phyloP scores from a whole-genome alignment of 768 basidiomycete species.

The Coprinopsis cinerea region DNA sequence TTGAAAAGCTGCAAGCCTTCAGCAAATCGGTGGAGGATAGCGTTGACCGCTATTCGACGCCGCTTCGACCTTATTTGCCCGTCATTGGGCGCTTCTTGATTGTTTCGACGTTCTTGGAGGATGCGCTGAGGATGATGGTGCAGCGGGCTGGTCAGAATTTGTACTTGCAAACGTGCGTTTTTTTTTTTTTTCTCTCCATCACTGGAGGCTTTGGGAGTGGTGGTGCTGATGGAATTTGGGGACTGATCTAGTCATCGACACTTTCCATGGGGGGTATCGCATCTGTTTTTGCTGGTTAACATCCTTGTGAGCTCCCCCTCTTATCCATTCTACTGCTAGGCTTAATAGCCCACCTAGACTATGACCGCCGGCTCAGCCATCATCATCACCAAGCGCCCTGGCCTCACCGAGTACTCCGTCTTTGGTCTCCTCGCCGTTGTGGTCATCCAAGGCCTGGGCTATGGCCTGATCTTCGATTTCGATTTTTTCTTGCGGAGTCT shows the following conservation, averaged over 20 bases:
- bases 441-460: conserved; percentile 93
- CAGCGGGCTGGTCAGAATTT: conserved; percentile 98
- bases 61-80: conserved; percentile 92
- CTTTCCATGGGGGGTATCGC: conserved; percentile 94
- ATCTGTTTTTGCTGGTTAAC: conserved; percentile 87
- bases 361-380: conserved; percentile 84
- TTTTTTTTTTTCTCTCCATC: no score
- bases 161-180: conserved; percentile 94
- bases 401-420: conserved; percentile 84
- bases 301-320: conserved; percentile 69
- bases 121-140: conserved; percentile 86
- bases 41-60: conserved; percentile 89
- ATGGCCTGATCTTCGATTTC: conserved; percentile 98
- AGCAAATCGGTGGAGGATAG: conserved; percentile 83
- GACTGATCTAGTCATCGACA: conserved; percentile 67
- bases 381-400: conserved; percentile 83
- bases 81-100: conserved; percentile 94
- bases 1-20: conserved; percentile 68
- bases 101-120: conserved; percentile 97
- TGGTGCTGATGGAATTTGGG: conserved; percentile 8
- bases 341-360: conserved; percentile 43
- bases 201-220: background rate
- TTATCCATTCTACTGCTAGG: background rate
- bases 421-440: conserved; percentile 88
- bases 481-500: conserved; percentile 99